Evolutionary conservation across 129 eudicot genomes (phyloP).

Genomic region (Oenanthe sinensis): DNA sequence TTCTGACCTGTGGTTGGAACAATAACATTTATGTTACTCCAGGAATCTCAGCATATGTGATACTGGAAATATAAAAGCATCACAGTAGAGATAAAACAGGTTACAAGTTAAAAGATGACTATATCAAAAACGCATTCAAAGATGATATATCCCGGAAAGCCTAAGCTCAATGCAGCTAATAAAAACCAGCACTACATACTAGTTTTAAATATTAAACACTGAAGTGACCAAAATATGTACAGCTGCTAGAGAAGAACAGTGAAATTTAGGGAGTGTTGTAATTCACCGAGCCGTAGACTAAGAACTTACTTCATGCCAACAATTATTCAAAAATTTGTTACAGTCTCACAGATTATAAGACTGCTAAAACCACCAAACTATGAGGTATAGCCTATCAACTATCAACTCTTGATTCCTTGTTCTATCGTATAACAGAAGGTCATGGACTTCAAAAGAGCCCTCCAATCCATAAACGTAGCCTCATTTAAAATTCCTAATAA

Average conservation of each 20-base stretch:
- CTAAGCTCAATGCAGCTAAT: background rate
- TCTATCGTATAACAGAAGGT: background rate
- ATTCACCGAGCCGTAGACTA: background rate
- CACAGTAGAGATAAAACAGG: background rate
- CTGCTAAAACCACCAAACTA: background rate
- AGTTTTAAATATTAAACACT: background rate
- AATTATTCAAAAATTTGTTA: background rate
- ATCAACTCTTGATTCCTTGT: background rate
- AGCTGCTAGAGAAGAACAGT: background rate
- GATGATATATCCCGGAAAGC: background rate
- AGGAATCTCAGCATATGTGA: background rate
- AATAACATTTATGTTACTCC: background rate
- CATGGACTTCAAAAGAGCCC: background rate
- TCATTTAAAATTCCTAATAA: background rate
- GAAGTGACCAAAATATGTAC: background rate
- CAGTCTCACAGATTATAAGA: background rate
- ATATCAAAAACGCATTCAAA: background rate
- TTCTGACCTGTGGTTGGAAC: background rate
- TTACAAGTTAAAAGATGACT: background rate
- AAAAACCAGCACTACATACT: background rate
- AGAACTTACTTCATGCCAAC: background rate
- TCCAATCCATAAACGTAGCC: background rate
- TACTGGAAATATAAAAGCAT: constrained; percentile 5
- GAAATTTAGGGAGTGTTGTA: background rate
- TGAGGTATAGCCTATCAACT: background rate